A percentile compares a stretch with the other conserved stretches of the same genome.
Conservation (phyloP, 306 rosid genomes). For the Cucurbita maxima region DNA sequence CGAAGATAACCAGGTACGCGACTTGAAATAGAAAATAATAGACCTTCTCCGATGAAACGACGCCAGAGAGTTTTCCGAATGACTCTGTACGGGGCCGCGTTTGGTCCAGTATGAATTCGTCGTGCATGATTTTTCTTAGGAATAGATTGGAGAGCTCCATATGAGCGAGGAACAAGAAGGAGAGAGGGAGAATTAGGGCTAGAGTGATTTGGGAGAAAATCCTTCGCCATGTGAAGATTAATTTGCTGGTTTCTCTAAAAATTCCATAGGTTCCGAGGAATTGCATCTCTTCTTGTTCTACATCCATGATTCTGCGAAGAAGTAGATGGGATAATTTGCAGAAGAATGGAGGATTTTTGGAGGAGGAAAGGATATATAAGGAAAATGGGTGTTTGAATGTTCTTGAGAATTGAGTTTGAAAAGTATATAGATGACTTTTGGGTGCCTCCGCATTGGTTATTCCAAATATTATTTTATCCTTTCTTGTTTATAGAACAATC, state of each 20-base stretch:
- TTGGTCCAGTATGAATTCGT: background rate
- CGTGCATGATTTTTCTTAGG: background rate
- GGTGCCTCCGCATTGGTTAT: background rate
- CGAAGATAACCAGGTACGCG: constrained; percentile 13
- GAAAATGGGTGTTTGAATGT: background rate
- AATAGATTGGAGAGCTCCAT: constrained; percentile 15
- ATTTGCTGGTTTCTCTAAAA: constrained; percentile 15
- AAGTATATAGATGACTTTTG: background rate
- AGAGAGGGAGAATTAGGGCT: constrained; percentile 18
- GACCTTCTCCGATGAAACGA: constrained; percentile 6
- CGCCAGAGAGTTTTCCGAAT: background rate
- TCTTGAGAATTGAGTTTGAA: background rate
- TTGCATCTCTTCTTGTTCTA: constrained; percentile 28
- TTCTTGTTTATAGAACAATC: background rate
- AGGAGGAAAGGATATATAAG: background rate
- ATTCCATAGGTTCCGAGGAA: constrained; percentile 20
- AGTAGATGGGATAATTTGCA: background rate
- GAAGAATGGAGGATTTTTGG: background rate
- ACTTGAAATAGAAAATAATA: constrained; percentile 15
- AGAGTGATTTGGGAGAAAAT: constrained; percentile 24
- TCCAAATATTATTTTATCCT: constrained; percentile 1
- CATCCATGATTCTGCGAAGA: constrained; percentile 12
- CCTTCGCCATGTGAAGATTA: constrained; percentile 15
- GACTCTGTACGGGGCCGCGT: background rate
- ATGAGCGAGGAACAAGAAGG: constrained; percentile 19